Conservation (phyloP, 2,329 filamentous ascomycete species). For the Catunica adiposa region DNA sequence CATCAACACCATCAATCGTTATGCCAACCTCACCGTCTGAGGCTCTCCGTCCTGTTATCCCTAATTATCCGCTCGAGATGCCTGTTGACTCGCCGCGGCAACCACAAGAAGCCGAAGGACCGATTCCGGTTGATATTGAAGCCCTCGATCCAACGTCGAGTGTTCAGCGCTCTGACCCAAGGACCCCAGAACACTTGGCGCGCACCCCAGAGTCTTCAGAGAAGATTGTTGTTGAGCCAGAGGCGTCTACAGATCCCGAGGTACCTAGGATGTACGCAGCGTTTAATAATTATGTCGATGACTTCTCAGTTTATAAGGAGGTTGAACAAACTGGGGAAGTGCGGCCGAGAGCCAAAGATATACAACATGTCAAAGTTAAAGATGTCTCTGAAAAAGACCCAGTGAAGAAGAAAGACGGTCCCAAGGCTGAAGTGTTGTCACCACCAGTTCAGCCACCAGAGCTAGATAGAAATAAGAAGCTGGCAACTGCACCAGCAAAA, state of each 20-base stretch:
- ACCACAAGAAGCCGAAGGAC: background rate
- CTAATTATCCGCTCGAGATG: background rate
- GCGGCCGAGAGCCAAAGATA: background rate
- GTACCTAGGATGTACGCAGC: constrained; percentile 8
- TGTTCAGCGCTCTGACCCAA: background rate
- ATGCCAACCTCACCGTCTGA: background rate
- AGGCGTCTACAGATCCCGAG: background rate
- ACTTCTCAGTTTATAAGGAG: constrained; percentile 5
- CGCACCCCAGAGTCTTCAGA: background rate
- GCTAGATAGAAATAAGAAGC: too few species aligned
- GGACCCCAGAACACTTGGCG: background rate
- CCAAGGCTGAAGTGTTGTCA: too few species aligned
- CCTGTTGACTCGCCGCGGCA: background rate
- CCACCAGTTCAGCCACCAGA: too few species aligned
- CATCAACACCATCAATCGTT: background rate
- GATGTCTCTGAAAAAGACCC: background rate
- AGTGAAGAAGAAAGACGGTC: too few species aligned
- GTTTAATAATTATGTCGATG: constrained; percentile 11
- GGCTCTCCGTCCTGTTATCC: background rate
- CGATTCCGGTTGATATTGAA: constrained; percentile 6
- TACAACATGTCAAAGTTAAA: background rate
- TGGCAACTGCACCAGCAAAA: too few species aligned
- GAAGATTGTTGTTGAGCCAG: background rate
- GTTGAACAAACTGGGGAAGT: constrained; percentile 5
- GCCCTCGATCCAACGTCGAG: background rate